phyloP scores from a whole-genome alignment of 768 basidiomycete species.

The Tremella fuciformis region DNA sequence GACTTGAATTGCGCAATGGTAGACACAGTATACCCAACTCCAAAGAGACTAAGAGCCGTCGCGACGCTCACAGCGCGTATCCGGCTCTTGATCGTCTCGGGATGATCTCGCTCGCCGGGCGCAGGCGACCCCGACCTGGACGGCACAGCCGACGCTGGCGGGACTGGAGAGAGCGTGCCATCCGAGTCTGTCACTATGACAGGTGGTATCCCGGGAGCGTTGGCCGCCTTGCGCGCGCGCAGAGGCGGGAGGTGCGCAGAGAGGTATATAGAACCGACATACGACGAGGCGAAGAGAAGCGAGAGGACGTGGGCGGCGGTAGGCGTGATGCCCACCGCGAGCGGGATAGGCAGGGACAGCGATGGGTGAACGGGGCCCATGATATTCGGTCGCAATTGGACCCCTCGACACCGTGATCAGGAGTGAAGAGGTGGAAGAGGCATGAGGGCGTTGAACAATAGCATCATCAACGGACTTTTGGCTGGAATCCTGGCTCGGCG shows the following conservation, averaged over 20 bases:
- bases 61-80: constrained; percentile 66
- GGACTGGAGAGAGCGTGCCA: constrained; percentile 50
- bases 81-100: constrained; percentile 76
- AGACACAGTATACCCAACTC: constrained; percentile 54
- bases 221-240: constrained; percentile 49
- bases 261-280: constrained; percentile 81
- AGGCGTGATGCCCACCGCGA: constrained; percentile 20
- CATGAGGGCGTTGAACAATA: too few relatives aligned
- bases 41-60: constrained; percentile 61
- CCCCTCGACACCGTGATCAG: too few relatives aligned
- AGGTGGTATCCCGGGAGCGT: constrained; percentile 18
- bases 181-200: constrained; percentile 34
- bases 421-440: too few relatives aligned
- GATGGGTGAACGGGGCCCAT: constrained; percentile 22
- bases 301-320: constrained; percentile 60
- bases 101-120: constrained; percentile 63
- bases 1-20: not conserved
- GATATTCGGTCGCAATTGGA: not conserved
- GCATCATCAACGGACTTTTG: too few relatives aligned
- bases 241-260: constrained; percentile 54
- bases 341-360: constrained; percentile 13
- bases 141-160: not conserved
- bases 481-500: too few relatives aligned
- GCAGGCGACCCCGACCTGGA: constrained; percentile 45
- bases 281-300: constrained; percentile 62